Percentiles rank a stretch among this genome's conserved stretches.
phyloP scores from a whole-genome alignment of 2,329 filamentous ascomycete species.

The Fusarium sp. region DNA sequence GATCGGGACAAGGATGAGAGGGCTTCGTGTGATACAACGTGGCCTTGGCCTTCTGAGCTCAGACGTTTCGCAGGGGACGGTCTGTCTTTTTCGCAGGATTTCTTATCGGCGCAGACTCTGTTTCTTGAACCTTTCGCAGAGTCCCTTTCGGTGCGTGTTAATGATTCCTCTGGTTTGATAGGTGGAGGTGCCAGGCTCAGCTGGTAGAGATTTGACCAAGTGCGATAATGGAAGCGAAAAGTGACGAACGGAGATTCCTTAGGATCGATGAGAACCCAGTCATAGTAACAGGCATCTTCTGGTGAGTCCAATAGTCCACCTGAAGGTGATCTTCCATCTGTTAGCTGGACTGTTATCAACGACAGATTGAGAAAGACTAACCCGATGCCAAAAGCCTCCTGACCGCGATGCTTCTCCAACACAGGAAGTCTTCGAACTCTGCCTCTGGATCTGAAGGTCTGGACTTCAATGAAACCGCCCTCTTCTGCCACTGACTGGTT shows the following conservation, averaged over 20 bases:
- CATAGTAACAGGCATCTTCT: slow-evolving; percentile 63
- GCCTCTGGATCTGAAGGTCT: slow-evolving; percentile 64
- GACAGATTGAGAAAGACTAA: slow-evolving; percentile 51
- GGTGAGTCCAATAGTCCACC: slow-evolving; percentile 66
- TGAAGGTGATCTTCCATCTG: slow-evolving; percentile 60
- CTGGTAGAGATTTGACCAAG: slow-evolving; percentile 60
- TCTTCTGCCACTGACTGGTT: slow-evolving; percentile 60
- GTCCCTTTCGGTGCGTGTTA: neutral
- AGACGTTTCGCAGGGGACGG: neutral
- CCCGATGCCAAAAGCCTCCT: slow-evolving; percentile 66
- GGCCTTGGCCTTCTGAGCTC: neutral
- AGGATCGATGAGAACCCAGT: slow-evolving; percentile 64
- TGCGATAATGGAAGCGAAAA: slow-evolving; percentile 69
- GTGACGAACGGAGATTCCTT: slow-evolving; percentile 64
- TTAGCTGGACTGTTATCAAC: slow-evolving; percentile 12
- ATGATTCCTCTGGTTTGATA: neutral
- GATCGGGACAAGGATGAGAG: neutral
- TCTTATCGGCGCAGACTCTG: neutral
- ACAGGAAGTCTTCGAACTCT: slow-evolving; percentile 58
- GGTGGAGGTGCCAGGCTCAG: slow-evolving; percentile 61
- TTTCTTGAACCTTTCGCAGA: neutral
- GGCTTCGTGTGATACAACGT: neutral
- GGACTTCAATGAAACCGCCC: slow-evolving; percentile 67
- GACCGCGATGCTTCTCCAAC: slow-evolving; percentile 59
- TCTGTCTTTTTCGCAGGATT: neutral